A percentile compares a stretch with the other conserved stretches of the same genome.
Evolutionary conservation across 495 filamentous ascomycete genomes (phyloP).

Genomic region (Cetradonia linearis): DNA sequence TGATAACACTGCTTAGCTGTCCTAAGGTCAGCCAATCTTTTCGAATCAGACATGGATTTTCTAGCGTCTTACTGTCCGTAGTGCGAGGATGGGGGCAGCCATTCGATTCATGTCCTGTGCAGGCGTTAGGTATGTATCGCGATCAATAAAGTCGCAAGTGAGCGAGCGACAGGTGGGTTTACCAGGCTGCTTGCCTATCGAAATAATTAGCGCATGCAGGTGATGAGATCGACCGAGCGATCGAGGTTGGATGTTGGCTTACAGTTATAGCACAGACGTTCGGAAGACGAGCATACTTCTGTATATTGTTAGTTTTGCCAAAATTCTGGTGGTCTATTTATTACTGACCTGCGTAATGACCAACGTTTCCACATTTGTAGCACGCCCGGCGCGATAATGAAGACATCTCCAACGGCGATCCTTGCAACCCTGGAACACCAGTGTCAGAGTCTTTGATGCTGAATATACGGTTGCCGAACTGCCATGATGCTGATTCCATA

Average conservation of each 20-base stretch:
- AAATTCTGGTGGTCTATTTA: neutral
- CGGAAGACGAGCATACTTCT: slow-evolving; percentile 93
- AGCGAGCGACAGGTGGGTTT: slow-evolving; percentile 27
- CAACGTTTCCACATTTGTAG: slow-evolving; percentile 99
- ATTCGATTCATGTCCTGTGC: slow-evolving; percentile 90
- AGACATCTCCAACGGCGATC: slow-evolving; percentile 40
- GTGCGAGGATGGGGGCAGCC: slow-evolving; percentile 91
- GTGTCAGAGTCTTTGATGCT: slow-evolving; percentile 17
- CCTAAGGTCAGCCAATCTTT: slow-evolving; percentile 9
- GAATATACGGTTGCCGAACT: slow-evolving; percentile 18
- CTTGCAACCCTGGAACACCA: slow-evolving; percentile 19
- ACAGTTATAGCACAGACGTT: slow-evolving; percentile 99
- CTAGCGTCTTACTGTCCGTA: slow-evolving; percentile 62
- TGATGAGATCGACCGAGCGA: slow-evolving; percentile 6
- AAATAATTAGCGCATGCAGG: slow-evolving; percentile 20
- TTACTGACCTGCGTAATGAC: slow-evolving; percentile 78
- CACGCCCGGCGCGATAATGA: slow-evolving; percentile 95
- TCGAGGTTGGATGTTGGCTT: slow-evolving; percentile 30
- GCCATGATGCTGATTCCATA: slow-evolving; percentile 12
- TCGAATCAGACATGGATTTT: slow-evolving; percentile 25
- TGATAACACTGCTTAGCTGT: slow-evolving; percentile 98
- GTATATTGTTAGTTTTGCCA: slow-evolving; percentile 21
- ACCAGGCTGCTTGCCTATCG: slow-evolving; percentile 76
- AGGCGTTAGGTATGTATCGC: slow-evolving; percentile 29
- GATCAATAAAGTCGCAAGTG: slow-evolving; percentile 18